phyloP scores from a whole-genome alignment of 257 asterid genomes.

The Avicennia marina region DNA sequence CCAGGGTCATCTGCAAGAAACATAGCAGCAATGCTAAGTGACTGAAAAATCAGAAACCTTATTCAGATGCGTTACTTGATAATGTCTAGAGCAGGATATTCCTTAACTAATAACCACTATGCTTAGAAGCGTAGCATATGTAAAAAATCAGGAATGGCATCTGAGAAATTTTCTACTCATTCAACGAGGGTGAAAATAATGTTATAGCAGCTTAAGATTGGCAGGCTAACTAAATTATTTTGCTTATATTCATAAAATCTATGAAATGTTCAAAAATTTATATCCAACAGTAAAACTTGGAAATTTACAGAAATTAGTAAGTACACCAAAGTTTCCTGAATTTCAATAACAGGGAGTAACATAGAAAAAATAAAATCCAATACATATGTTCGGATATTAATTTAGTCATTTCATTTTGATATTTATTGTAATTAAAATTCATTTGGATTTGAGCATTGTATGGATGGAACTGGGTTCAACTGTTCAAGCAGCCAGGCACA shows the following conservation, averaged over 20 bases:
- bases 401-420: no score
- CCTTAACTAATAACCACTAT: no score
- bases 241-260: not conserved
- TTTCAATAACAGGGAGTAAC: no score
- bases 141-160: no score
- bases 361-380: no score
- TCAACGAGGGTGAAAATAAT: no score
- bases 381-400: no score
- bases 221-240: not conserved
- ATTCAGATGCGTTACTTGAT: not conserved
- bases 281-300: not conserved
- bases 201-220: not conserved
- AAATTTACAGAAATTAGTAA: no score
- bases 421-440: no score
- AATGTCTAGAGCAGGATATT: not conserved
- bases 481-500: not conserved
- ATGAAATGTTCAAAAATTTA: not conserved
- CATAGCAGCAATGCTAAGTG: not conserved
- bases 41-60: not conserved
- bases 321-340: no score
- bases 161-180: no score
- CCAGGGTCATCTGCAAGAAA: constrained; percentile 74
- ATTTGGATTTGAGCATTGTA: not conserved
- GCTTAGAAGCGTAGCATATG: no score
- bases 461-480: not conserved